Conservation (phyloP, 2,329 filamentous ascomycete genomes). For the Daldinia sp. region DNA sequence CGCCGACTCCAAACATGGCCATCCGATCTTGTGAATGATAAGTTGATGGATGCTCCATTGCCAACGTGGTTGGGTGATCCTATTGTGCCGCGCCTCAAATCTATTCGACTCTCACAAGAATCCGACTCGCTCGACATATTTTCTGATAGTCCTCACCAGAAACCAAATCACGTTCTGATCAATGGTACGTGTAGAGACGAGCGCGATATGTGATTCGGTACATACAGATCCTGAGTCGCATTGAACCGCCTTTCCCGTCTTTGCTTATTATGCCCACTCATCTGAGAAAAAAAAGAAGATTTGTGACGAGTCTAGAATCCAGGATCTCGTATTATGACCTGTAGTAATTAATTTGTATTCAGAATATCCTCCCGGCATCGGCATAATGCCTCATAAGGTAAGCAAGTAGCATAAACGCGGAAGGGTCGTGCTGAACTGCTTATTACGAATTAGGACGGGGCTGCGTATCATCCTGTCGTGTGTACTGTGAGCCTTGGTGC, state of each 20-base stretch:
- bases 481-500: slow-evolving; percentile 89
- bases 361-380: slow-evolving; percentile 82
- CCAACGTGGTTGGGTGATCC: slow-evolving; percentile 79
- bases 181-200: slow-evolving; percentile 62
- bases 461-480: slow-evolving; percentile 85
- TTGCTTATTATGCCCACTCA: background rate
- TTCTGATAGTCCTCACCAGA: slow-evolving; percentile 71
- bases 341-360: slow-evolving; percentile 23
- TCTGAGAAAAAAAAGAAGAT: slow-evolving; percentile 2
- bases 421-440: slow-evolving; percentile 34
- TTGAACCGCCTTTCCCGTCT: background rate
- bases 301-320: slow-evolving; percentile 1
- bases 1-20: slow-evolving; percentile 92
- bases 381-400: slow-evolving; percentile 94
- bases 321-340: background rate
- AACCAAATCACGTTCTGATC: slow-evolving; percentile 89
- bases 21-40: slow-evolving; percentile 80
- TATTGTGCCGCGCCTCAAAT: slow-evolving; percentile 67
- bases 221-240: background rate
- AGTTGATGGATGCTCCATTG: slow-evolving; percentile 76
- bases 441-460: slow-evolving; percentile 67
- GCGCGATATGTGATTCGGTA: background rate
- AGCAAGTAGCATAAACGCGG: slow-evolving; percentile 34
- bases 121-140: slow-evolving; percentile 57
- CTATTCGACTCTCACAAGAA: slow-evolving; percentile 53